A percentile compares a stretch with the other conserved stretches of the same genome.
Conservation (phyloP, 305 asterid genomes). For the Euphrasia arctica region DNA sequence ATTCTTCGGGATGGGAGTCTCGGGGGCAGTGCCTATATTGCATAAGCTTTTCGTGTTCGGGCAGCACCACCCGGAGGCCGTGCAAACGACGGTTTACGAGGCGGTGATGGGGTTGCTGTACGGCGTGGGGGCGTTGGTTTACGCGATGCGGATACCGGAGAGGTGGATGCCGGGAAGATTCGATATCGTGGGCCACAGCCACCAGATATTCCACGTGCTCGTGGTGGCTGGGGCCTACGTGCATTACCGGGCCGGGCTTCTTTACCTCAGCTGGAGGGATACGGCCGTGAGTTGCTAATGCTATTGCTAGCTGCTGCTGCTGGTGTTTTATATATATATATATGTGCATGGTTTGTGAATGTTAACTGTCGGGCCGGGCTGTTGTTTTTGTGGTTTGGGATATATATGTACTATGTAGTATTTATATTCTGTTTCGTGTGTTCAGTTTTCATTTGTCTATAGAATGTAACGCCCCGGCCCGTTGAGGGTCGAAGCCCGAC, state of each 20-base stretch:
- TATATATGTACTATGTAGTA: no score
- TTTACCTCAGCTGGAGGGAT: constrained; percentile 92
- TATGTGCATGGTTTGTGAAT: no score
- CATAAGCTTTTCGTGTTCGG: constrained; percentile 82
- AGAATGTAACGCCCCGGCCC: no score
- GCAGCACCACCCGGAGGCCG: constrained; percentile 83
- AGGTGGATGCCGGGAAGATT: constrained; percentile 97
- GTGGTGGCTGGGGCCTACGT: constrained; percentile 96
- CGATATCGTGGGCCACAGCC: constrained; percentile 93
- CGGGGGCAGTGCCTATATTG: constrained; percentile 77
- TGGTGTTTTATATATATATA: no score
- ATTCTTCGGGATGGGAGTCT: constrained; percentile 84
- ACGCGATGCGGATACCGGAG: constrained; percentile 85
- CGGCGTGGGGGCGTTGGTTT: constrained; percentile 76
- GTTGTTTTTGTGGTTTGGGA: no score
- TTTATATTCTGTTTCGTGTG: no score
- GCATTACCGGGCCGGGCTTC: constrained; percentile 83
- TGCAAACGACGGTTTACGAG: constrained; percentile 80
- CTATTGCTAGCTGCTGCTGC: no score
- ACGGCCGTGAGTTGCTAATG: no score
- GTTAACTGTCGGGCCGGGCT: no score
- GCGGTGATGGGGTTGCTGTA: constrained; percentile 81
- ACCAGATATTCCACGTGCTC: constrained; percentile 86
- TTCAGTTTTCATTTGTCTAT: no score
- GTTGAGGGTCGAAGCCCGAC: no score